Evolutionary conservation across 1,284 basidiomycete genomes (phyloP).

Genomic region (Ustilago xerochloae): DNA sequence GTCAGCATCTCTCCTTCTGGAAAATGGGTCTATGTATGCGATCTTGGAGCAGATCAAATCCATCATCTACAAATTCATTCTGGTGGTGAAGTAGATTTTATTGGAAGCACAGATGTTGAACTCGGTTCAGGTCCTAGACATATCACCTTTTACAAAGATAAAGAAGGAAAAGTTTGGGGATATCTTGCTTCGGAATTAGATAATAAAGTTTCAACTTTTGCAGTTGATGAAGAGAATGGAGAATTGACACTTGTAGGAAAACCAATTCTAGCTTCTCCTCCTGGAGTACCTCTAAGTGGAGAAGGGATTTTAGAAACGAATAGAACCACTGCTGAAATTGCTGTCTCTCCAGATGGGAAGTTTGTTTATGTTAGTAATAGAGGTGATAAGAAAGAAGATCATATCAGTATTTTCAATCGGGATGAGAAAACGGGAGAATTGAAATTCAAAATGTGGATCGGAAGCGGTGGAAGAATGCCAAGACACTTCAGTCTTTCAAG

Average conservation of each 20-base stretch:
- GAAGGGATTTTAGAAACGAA: constrained; percentile 33
- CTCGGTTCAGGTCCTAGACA: constrained; percentile 44
- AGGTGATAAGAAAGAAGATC: constrained; percentile 50
- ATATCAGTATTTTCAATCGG: constrained; percentile 50
- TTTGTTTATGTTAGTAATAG: constrained; percentile 54
- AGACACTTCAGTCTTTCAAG: constrained; percentile 48
- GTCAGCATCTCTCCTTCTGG: constrained; percentile 41
- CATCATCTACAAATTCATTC: constrained; percentile 32
- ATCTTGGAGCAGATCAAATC: constrained; percentile 59
- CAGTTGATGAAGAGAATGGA: constrained; percentile 19
- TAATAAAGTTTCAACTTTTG: constrained; percentile 47
- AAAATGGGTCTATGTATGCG: constrained; percentile 51
- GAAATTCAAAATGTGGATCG: constrained; percentile 37
- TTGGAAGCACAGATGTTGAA: constrained; percentile 23
- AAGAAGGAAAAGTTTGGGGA: constrained; percentile 3
- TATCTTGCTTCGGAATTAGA: constrained; percentile 57
- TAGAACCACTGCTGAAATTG: constrained; percentile 57
- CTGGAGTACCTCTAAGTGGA: constrained; percentile 41
- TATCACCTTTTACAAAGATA: constrained; percentile 35
- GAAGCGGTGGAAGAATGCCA: constrained; percentile 48
- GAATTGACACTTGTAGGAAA: constrained; percentile 19
- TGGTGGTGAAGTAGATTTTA: constrained; percentile 13
- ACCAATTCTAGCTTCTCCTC: constrained; percentile 41
- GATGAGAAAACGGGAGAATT: constrained; percentile 24
- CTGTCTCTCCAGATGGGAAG: constrained; percentile 41